These are phyloP conservation scores for Acer saccharum DNA, from an alignment of 345 rosid genomes.

Conservation along the genomic window DNA sequence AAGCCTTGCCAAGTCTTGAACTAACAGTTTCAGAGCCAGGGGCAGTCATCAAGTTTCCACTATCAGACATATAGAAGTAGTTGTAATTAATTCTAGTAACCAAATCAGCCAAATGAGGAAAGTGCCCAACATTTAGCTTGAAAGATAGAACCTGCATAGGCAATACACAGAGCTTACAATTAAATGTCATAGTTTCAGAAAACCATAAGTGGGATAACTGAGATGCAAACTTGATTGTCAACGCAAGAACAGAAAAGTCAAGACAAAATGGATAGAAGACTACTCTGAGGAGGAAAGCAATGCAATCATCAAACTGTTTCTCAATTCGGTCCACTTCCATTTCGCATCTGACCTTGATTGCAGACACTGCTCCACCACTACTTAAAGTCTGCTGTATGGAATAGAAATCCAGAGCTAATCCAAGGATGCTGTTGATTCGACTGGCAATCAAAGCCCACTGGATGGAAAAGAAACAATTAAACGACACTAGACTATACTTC, in stretches of 20 bases:
- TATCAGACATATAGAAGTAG: slow-evolving; percentile 89
- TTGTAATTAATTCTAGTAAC: slow-evolving; percentile 95
- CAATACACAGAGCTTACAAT: slow-evolving; percentile 6
- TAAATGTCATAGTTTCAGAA: background rate
- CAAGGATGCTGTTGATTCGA: slow-evolving; percentile 87
- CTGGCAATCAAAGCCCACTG: slow-evolving; percentile 96
- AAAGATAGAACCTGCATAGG: slow-evolving; percentile 75
- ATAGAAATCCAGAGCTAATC: slow-evolving; percentile 89
- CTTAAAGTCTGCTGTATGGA: slow-evolving; percentile 80
- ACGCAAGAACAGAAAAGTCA: background rate
- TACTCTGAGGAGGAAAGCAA: slow-evolving; percentile 95
- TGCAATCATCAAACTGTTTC: slow-evolving; percentile 89
- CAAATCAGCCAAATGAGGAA: slow-evolving; percentile 93
- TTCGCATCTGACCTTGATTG: slow-evolving; percentile 82
- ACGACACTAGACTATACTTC: background rate
- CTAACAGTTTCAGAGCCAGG: slow-evolving; percentile 47
- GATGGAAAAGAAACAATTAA: slow-evolving; percentile 24
- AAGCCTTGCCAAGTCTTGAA: slow-evolving; percentile 39
- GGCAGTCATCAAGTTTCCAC: slow-evolving; percentile 69
- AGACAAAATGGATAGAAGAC: slow-evolving; percentile 14
- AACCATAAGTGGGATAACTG: background rate
- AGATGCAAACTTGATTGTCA: slow-evolving; percentile 12
- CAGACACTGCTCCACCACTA: slow-evolving; percentile 75
- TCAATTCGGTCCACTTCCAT: slow-evolving; percentile 79
- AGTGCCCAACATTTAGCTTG: slow-evolving; percentile 88